These are phyloP conservation scores for Eucalyptus regnans DNA, from an alignment of 345 rosid genomes.

Conservation along the genomic window DNA sequence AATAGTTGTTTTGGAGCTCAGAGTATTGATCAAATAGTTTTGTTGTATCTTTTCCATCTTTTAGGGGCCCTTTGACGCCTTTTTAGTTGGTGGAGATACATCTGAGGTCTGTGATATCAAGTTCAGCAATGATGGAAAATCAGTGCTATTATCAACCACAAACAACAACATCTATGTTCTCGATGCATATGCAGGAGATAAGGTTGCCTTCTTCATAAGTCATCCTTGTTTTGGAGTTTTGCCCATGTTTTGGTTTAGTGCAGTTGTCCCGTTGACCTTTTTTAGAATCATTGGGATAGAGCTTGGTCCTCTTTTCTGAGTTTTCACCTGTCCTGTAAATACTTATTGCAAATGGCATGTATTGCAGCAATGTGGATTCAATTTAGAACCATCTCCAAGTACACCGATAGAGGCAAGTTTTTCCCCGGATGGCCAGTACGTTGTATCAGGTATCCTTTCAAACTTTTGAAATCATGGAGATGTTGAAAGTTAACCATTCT, in stretches of 20 bases:
- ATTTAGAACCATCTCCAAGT: constrained; percentile 82
- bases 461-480: background rate
- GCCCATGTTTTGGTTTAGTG: background rate
- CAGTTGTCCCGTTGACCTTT: background rate
- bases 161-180: constrained; percentile 78
- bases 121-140: constrained; percentile 95
- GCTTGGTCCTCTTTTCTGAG: background rate
- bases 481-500: background rate
- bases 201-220: constrained; percentile 35
- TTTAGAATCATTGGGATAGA: background rate
- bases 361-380: constrained; percentile 80
- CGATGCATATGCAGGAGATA: constrained; percentile 93
- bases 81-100: constrained; percentile 94
- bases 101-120: constrained; percentile 95
- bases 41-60: constrained; percentile 1
- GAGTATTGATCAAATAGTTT: background rate
- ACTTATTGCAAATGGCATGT: background rate
- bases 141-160: constrained; percentile 90
- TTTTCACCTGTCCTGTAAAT: background rate
- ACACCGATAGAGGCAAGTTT: constrained; percentile 77
- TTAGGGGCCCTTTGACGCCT: constrained; percentile 95
- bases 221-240: background rate
- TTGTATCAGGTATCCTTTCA: constrained; percentile 58
- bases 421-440: constrained; percentile 94
- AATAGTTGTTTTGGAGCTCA: background rate